phyloP scores from a whole-genome alignment of 441 rosid genomes.

The Syzygium malaccense region DNA sequence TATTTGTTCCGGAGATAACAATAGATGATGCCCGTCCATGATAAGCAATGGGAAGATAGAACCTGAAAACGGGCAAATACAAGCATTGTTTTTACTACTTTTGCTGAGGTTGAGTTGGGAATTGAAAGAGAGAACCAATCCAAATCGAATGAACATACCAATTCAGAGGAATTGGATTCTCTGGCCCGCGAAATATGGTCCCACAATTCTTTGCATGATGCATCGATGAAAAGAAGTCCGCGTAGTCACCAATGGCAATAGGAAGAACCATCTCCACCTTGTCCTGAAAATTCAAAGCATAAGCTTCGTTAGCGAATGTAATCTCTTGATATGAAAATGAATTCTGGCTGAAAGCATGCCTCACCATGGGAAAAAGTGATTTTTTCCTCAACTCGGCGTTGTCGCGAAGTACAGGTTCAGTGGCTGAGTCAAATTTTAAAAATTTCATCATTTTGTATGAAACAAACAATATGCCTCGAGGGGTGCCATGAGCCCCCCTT shows the following conservation, averaged over 20 bases:
- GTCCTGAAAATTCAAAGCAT: constrained; percentile 25
- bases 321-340: not conserved
- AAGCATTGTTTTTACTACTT: not conserved
- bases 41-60: constrained; percentile 92
- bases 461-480: not conserved
- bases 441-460: not conserved
- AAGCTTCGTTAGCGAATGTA: not conserved
- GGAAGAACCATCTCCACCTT: constrained; percentile 87
- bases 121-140: not conserved
- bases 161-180: constrained; percentile 59
- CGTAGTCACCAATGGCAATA: constrained; percentile 78
- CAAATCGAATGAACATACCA: constrained; percentile 36
- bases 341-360: not conserved
- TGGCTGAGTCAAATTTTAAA: constrained; percentile 40
- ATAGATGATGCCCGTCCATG: constrained; percentile 95
- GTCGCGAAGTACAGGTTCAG: constrained; percentile 60
- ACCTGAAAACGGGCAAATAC: constrained; percentile 38
- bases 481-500: not conserved
- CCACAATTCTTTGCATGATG: constrained; percentile 95
- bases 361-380: constrained; percentile 62
- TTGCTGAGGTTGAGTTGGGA: not conserved
- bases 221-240: constrained; percentile 90
- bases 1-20: constrained; percentile 84
- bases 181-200: constrained; percentile 78
- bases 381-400: constrained; percentile 48